phyloP scores from a whole-genome alignment of 73 alveolate genomes.

The Halteria grandinella region DNA sequence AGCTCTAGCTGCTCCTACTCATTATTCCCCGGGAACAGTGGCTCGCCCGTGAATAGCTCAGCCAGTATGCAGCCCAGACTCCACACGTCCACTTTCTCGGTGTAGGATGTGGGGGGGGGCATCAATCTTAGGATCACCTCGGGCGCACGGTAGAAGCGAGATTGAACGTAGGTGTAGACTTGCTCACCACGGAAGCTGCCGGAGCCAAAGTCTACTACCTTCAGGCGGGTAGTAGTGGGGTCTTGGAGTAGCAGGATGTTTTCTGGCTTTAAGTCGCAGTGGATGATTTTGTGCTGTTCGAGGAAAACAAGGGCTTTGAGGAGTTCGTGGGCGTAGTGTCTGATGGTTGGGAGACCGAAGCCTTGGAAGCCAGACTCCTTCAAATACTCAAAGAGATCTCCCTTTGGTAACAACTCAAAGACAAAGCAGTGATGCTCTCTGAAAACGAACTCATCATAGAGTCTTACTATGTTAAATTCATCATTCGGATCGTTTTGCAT shows the following conservation, averaged over 20 bases:
- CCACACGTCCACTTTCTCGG: constrained; percentile 66
- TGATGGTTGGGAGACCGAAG: constrained; percentile 32
- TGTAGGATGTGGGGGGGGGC: too few relatives aligned
- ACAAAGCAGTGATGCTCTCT: constrained; percentile 67
- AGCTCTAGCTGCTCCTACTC: constrained; percentile 64
- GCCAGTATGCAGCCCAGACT: constrained; percentile 64
- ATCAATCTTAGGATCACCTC: constrained; percentile 64
- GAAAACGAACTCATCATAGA: constrained; percentile 47
- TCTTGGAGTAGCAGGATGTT: constrained; percentile 72
- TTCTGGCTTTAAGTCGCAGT: constrained; percentile 87
- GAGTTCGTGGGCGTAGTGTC: constrained; percentile 55
- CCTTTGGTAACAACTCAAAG: constrained; percentile 52
- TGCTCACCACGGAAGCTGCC: constrained; percentile 71
- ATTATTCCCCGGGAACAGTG: constrained; percentile 67
- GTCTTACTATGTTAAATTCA: constrained; percentile 38
- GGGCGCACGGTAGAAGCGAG: constrained; percentile 67
- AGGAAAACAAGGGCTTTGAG: constrained; percentile 47
- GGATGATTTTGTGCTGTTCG: constrained; percentile 56
- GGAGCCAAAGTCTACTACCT: constrained; percentile 87
- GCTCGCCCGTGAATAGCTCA: constrained; percentile 67
- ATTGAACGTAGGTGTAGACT: constrained; percentile 66
- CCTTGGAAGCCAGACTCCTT: constrained; percentile 62
- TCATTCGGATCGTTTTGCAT: constrained; percentile 58
- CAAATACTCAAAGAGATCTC: constrained; percentile 56
- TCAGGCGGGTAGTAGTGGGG: constrained; percentile 58